These are phyloP conservation scores for Lotus japonicus DNA, from an alignment of 306 rosid genomes.

Conservation along the genomic window DNA sequence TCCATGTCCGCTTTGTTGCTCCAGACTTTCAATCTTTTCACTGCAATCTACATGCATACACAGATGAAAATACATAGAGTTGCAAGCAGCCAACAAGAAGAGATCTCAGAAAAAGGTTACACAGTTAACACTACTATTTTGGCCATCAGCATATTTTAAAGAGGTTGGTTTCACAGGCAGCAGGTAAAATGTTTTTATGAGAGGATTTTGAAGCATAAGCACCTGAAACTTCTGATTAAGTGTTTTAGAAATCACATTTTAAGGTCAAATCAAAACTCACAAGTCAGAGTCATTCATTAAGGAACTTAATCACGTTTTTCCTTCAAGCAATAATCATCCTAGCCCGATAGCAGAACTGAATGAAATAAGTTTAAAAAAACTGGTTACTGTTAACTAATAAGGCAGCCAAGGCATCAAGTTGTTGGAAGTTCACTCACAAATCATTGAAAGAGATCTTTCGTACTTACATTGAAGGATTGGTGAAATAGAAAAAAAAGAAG, in stretches of 20 bases:
- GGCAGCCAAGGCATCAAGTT: background rate
- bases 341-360: background rate
- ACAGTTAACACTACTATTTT: background rate
- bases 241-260: background rate
- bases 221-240: background rate
- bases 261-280: no score
- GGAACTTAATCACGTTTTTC: background rate
- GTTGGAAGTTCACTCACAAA: background rate
- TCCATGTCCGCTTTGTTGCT: conserved; percentile 94
- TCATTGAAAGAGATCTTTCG: background rate
- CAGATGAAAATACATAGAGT: conserved; percentile 12
- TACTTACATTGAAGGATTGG: background rate
- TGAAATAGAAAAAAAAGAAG: background rate
- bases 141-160: background rate
- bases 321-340: background rate
- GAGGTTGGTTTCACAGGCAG: background rate
- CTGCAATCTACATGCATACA: conserved; percentile 64
- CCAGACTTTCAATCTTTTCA: conserved; percentile 93
- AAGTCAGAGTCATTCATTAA: no score
- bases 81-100: background rate
- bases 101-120: background rate
- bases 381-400: background rate
- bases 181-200: background rate
- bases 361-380: background rate
- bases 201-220: background rate